These are phyloP conservation scores for Rhodocollybia butyracea DNA, from an alignment of 768 basidiomycete genomes.

Conservation along the genomic window DNA sequence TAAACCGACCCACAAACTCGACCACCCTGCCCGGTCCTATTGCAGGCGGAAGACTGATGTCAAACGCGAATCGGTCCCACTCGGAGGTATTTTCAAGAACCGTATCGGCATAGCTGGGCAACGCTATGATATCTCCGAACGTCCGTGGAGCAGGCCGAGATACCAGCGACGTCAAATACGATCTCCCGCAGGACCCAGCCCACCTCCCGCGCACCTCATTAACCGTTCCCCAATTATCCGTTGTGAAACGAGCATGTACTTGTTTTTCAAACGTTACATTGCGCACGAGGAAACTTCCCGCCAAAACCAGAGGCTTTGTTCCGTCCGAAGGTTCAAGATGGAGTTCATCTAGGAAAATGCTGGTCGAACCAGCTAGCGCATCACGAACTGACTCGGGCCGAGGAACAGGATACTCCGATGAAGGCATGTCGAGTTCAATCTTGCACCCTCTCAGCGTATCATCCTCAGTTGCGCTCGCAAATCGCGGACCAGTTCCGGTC, in stretches of 20 bases:
- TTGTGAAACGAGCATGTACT: slow-evolving; percentile 82
- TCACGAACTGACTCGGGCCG: not conserved
- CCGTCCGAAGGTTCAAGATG: not conserved
- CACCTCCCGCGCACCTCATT: slow-evolving; percentile 69
- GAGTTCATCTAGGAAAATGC: not conserved
- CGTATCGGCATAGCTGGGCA: not conserved
- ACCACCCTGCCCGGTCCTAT: not conserved
- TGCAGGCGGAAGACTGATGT: slow-evolving; percentile 47
- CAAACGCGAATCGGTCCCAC: slow-evolving; percentile 63
- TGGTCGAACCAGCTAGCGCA: not conserved
- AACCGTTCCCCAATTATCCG: slow-evolving; percentile 93
- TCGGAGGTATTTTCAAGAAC: not conserved
- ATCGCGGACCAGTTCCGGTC: not conserved
- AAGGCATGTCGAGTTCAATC: not conserved
- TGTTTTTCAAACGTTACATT: slow-evolving; percentile 87
- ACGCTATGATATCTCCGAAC: slow-evolving; percentile 35
- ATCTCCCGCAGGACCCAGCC: slow-evolving; percentile 6
- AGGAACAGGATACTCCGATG: not conserved
- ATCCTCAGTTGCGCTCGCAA: not conserved
- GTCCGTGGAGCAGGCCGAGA: not conserved
- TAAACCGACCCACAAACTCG: slow-evolving; percentile 38
- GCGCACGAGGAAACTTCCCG: slow-evolving; percentile 77
- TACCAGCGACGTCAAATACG: not conserved
- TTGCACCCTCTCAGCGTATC: not conserved
- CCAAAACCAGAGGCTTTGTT: not conserved